Base-by-base conservation (phyloP, 2,329 filamentous ascomycete species). In the Ascomycota sp. region DNA sequence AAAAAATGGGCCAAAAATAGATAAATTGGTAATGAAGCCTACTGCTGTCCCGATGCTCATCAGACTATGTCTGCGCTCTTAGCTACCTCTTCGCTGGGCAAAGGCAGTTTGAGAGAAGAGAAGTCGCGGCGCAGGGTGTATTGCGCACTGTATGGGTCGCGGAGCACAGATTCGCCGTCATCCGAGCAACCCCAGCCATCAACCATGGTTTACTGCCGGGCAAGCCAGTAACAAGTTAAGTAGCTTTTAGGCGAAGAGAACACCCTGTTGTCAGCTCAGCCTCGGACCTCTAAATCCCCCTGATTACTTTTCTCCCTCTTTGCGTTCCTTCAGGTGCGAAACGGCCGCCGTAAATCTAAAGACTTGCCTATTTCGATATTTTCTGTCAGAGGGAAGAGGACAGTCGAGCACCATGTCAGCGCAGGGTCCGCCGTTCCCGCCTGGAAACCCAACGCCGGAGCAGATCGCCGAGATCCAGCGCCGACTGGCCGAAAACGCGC, bases 401-500 rank as follows among this genome's bases (percentile, higher is more conserved):
- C 20, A 20, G 21, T 12, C 8, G 10, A 23, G 6, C 34, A 37
- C 30, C 15, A 51, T 51, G 46, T 40, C 49, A 24, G 26, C 41
- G 30, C 44, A 43, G 28, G 43, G 45, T 30, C 41, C 39, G 11
- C 37, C 34, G 20, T 25, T 33, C 20, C 43, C 39, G 21, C 42
- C 46, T 24, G 38, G 42, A 37, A 56, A 59, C 50, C 81, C 81
- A 22, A 71, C 75, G 13, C 83, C 78, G 29, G 77, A 93, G 56
- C 83, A 94, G 58, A 79, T 93, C 38, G 69, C 70, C 33, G 65
- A 67, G 32, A 89, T 94, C 65, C 80, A 91, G 52, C 69, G 73
- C 42, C 77, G 89, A 53, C 59, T 94, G 27, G 75, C 76, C 29
- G 67, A 69, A 30, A 85, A 94, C 53, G 86, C 86, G 29, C 64